These are phyloP conservation scores for Acrocalymma vagum DNA, from an alignment of 2,329 filamentous ascomycete genomes.

Conservation along the genomic window DNA sequence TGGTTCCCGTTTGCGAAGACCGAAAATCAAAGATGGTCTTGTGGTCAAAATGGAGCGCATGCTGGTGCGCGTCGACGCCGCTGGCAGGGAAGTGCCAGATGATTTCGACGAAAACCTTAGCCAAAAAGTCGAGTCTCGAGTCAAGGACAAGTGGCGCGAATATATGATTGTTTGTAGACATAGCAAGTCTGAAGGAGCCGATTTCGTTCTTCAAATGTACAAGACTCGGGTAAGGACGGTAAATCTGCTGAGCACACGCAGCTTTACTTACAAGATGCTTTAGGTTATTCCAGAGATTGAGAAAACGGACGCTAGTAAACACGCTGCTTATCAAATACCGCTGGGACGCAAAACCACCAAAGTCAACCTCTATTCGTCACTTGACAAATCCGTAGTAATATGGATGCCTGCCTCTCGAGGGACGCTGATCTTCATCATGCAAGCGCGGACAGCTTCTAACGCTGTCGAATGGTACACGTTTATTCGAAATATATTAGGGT, in stretches of 20 bases:
- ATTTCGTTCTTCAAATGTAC: constrained; percentile 67
- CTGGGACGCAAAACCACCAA: constrained; percentile 62
- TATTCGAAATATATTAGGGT: constrained; percentile 66
- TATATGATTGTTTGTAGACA: constrained; percentile 70
- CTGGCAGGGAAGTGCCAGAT: constrained; percentile 60
- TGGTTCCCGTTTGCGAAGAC: constrained; percentile 46
- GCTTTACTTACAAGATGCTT: constrained; percentile 11
- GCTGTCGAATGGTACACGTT: constrained; percentile 76
- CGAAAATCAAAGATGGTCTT: constrained; percentile 62
- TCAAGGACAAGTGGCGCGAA: constrained; percentile 72
- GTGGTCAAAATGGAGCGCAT: constrained; percentile 74
- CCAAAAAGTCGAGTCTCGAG: constrained; percentile 65
- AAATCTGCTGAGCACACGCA: not conserved
- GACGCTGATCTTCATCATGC: constrained; percentile 68
- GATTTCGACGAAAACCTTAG: constrained; percentile 72
- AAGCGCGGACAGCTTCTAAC: constrained; percentile 67
- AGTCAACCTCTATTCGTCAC: constrained; percentile 70
- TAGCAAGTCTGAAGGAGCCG: constrained; percentile 61
- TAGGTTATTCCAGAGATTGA: constrained; percentile 68
- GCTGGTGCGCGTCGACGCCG: constrained; percentile 69
- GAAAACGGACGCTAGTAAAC: constrained; percentile 59
- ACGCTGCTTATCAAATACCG: constrained; percentile 65
- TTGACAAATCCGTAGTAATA: constrained; percentile 73
- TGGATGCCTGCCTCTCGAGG: constrained; percentile 64
- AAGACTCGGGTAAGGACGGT: constrained; percentile 59